phyloP scores from a whole-genome alignment of 805 yeast species.

The Lipomyces mesembrius region DNA sequence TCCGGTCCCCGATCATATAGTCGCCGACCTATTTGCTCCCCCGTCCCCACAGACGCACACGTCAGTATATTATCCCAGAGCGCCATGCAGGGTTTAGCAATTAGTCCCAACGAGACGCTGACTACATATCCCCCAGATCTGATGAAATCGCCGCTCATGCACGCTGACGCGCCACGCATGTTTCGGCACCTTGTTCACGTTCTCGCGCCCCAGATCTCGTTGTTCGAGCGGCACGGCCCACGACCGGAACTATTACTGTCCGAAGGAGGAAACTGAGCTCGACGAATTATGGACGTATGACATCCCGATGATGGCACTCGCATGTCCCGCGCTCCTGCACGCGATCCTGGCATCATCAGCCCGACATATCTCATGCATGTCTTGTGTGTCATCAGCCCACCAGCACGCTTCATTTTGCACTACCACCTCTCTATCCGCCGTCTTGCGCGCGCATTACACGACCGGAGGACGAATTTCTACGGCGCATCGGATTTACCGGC shows the following conservation, averaged over 20 bases:
- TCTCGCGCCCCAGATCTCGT: slow-evolving; percentile 23
- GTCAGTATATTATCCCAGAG: not conserved
- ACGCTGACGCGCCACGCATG: slow-evolving; percentile 20
- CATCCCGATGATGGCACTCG: slow-evolving; percentile 30
- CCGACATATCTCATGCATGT: slow-evolving; percentile 10
- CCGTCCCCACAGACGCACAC: not conserved
- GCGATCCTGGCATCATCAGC: slow-evolving; percentile 30
- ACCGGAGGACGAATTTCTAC: not conserved
- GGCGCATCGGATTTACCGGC: slow-evolving; percentile 12
- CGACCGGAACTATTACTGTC: slow-evolving; percentile 13
- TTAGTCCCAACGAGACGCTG: slow-evolving; percentile 5
- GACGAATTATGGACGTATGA: slow-evolving; percentile 31
- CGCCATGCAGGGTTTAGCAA: not conserved
- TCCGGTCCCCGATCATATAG: slow-evolving; percentile 16
- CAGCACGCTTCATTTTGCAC: slow-evolving; percentile 24
- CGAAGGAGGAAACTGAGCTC: slow-evolving; percentile 7
- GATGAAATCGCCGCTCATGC: slow-evolving; percentile 24
- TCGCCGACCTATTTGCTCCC: slow-evolving; percentile 23
- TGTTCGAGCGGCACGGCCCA: slow-evolving; percentile 25
- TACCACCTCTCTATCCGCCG: slow-evolving; percentile 28
- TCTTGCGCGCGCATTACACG: slow-evolving; percentile 17
- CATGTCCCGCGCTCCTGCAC: slow-evolving; percentile 24
- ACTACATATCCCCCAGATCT: slow-evolving; percentile 20
- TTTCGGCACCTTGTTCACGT: slow-evolving; percentile 30
- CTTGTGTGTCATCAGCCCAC: slow-evolving; percentile 6